Conservation (phyloP, 345 rosid species). For the Populus tremula region DNA sequence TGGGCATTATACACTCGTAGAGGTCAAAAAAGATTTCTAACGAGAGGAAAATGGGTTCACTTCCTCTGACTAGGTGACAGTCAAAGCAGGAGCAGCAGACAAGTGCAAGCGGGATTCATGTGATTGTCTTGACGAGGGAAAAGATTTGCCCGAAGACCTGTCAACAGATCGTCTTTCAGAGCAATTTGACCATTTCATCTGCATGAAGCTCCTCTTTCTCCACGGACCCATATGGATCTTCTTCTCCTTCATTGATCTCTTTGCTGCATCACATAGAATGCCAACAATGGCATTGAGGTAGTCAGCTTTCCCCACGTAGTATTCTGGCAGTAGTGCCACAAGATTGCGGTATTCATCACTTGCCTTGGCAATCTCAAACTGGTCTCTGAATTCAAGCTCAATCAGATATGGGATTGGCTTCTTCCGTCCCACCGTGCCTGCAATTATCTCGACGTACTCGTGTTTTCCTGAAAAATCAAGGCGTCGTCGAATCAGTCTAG, state of each 20-base stretch:
- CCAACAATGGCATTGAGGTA: slow-evolving; percentile 35
- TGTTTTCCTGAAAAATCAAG: slow-evolving; percentile 30
- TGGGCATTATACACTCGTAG: neutral
- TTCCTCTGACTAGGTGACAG: slow-evolving; percentile 2
- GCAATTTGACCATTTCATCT: slow-evolving; percentile 50
- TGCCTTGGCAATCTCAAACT: slow-evolving; percentile 44
- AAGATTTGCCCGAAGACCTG: neutral
- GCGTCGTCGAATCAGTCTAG: neutral
- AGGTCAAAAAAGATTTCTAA: neutral
- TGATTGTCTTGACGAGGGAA: slow-evolving; percentile 3
- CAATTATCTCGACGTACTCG: slow-evolving; percentile 38
- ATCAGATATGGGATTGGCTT: slow-evolving; percentile 38
- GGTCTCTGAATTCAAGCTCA: slow-evolving; percentile 45
- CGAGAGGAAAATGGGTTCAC: neutral
- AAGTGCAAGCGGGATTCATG: slow-evolving; percentile 14
- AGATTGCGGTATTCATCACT: slow-evolving; percentile 36
- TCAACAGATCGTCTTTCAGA: neutral
- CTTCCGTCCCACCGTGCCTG: slow-evolving; percentile 29
- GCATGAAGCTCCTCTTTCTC: slow-evolving; percentile 50
- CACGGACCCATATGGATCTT: slow-evolving; percentile 47
- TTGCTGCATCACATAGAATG: slow-evolving; percentile 37
- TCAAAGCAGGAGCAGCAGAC: slow-evolving; percentile 10
- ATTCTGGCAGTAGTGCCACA: slow-evolving; percentile 33
- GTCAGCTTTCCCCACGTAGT: slow-evolving; percentile 41
- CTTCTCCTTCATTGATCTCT: slow-evolving; percentile 47